Conservation (phyloP, 805 yeast species). For the Schwanniomyces polymorphus region DNA sequence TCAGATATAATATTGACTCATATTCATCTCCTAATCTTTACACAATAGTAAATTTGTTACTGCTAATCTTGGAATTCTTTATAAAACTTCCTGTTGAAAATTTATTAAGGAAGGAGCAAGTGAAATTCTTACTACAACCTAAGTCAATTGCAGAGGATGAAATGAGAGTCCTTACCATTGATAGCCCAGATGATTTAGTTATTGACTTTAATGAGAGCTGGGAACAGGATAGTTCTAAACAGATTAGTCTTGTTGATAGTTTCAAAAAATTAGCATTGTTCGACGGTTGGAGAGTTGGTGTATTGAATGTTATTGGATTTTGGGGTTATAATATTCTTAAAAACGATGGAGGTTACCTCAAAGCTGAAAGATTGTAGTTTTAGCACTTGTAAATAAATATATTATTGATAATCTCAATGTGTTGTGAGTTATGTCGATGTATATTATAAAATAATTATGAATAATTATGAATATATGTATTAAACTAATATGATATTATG, state of each 20-base stretch:
- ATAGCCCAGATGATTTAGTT: slow-evolving; percentile 50
- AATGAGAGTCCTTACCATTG: slow-evolving; percentile 41
- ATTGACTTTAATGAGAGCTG: slow-evolving; percentile 53
- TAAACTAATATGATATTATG: background rate
- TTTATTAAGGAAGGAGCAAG: slow-evolving; percentile 79
- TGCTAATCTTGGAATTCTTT: slow-evolving; percentile 68
- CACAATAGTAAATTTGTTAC: slow-evolving; percentile 55
- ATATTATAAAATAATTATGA: no score
- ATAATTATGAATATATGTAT: no score
- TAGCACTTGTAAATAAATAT: background rate
- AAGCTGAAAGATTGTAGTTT: slow-evolving; percentile 28
- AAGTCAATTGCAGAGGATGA: slow-evolving; percentile 36
- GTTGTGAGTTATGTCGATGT: no score
- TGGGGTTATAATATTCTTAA: slow-evolving; percentile 73
- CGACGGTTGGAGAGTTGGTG: slow-evolving; percentile 91
- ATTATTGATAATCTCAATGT: background rate
- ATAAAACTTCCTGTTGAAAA: slow-evolving; percentile 87
- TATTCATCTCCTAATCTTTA: slow-evolving; percentile 61
- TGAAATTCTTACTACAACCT: slow-evolving; percentile 54
- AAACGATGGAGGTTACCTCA: slow-evolving; percentile 42
- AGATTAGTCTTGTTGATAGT: slow-evolving; percentile 42
- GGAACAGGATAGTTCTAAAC: slow-evolving; percentile 31
- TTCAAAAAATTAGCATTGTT: slow-evolving; percentile 43
- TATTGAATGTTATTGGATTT: slow-evolving; percentile 73
- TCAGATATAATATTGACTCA: slow-evolving; percentile 63